A percentile compares a stretch with the other conserved stretches of the same genome.
phyloP scores from a whole-genome alignment of 441 rosid genomes.

The Erodium moschatum region DNA sequence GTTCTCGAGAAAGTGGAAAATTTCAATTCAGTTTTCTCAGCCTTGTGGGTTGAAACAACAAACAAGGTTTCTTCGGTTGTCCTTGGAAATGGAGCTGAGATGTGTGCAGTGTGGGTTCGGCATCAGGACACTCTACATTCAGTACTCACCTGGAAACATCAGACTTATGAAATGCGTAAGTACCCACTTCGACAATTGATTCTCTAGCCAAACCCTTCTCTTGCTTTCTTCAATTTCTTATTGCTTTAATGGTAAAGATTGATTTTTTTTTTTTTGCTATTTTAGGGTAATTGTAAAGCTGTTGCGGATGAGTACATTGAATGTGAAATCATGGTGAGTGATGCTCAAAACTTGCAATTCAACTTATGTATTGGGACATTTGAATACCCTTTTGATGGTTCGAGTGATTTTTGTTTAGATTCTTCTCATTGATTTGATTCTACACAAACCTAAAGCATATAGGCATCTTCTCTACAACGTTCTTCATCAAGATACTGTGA shows the following conservation, averaged over 20 bases:
- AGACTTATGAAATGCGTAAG: constrained; percentile 18
- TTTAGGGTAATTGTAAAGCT: constrained; percentile 58
- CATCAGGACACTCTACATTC: too few species aligned
- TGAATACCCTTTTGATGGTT: constrained; percentile 2
- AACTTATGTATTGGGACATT: not conserved
- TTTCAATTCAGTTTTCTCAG: not conserved
- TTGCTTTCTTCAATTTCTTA: not conserved
- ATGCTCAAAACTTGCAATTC: not conserved
- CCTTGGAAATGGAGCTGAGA: constrained; percentile 31
- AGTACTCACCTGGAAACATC: too few species aligned
- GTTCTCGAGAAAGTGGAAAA: not conserved
- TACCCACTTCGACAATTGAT: not conserved
- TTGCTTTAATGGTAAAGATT: not conserved
- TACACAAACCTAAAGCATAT: constrained; percentile 66
- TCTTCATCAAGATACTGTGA: constrained; percentile 36
- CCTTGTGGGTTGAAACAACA: not conserved
- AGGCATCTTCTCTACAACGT: constrained; percentile 67
- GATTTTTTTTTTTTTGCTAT: not conserved
- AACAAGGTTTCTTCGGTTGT: not conserved
- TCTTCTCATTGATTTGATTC: constrained; percentile 68
- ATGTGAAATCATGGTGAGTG: constrained; percentile 65
- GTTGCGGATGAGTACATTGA: constrained; percentile 70
- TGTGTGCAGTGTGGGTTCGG: constrained; percentile 47
- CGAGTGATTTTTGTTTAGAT: constrained; percentile 32
- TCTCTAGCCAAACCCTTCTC: not conserved